Base-by-base conservation (phyloP, 192 early-diverging fungal species). In the Coemansia sp. region DNA sequence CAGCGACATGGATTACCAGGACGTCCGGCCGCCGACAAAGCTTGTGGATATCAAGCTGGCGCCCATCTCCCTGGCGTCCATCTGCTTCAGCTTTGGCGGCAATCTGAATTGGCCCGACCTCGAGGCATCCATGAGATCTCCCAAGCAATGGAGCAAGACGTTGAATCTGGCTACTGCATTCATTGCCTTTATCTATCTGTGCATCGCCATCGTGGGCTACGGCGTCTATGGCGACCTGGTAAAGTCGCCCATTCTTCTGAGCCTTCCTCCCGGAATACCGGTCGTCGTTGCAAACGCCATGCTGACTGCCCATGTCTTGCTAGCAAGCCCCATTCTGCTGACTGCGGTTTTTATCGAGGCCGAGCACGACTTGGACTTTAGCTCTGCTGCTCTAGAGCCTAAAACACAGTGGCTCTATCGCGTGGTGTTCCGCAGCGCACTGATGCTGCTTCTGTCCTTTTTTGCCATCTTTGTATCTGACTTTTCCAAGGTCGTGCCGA, bases 51-150 rank as follows among this genome's bases (percentile, higher is more conserved):
- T 74, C 50, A 52, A 39, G 22, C 73, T 71, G 50, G 79, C 92
- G 49, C 91, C 91, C n/a, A 83, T 85, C 7, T 86, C 91, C 2
- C 72, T 95, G 22, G 88, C 89, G 9, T 89, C 90, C 1, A 88
- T 95, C 64, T 87, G 87, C 39, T 92, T 93, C 66, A 86, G 85
- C 58, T 95, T 87, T 74, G 85, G 88, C 28, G 93, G 91, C 45
- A 95, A 93, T 66, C 85, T 85, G 19, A 89, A 93, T 35, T 95
- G 91, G 78, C 88, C 91, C 23, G 86, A 91, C 58, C 84, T 95
- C 20, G 91, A 95, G 60, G 84, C 83, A 9, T 87, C 88, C 18
- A 93, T 95, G 91, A 77, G 82, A 52, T 81, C 87, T 22, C 91
- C 90, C 19, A 69, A 80, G 32, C 50, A 84, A 50, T 95, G 91